A percentile compares a stretch with the other conserved stretches of the same genome.
These are phyloP conservation scores for Gonium pectorale DNA, from an alignment of 139 green algal genomes.

Conservation along the genomic window DNA sequence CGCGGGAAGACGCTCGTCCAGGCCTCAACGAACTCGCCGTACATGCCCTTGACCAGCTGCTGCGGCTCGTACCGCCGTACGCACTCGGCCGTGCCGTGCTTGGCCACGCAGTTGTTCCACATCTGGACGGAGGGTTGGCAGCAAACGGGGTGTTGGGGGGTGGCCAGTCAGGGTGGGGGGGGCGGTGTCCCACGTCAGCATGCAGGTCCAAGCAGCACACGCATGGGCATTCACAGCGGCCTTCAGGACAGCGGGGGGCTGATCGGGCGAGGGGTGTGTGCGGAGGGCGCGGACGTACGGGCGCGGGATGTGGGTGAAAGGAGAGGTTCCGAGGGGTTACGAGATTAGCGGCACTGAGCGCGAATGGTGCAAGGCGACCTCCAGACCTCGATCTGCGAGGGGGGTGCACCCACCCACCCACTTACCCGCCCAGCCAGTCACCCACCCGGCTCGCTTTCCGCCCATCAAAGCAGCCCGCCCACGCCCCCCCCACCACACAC, in stretches of 20 bases:
- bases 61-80: constrained; percentile 61
- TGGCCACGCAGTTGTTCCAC: constrained; percentile 15
- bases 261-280: neutral
- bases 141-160: neutral
- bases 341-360: too few relatives aligned
- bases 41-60: constrained; percentile 65
- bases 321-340: too few relatives aligned
- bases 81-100: constrained; percentile 23
- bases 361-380: neutral
- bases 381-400: neutral
- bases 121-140: neutral
- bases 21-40: constrained; percentile 49
- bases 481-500: neutral
- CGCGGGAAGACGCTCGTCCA: constrained; percentile 57
- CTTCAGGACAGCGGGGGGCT: neutral
- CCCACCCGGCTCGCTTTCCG: too few relatives aligned
- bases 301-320: too few relatives aligned
- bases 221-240: too few relatives aligned
- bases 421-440: too few relatives aligned
- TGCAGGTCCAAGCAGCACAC: too few relatives aligned
- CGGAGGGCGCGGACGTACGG: neutral
- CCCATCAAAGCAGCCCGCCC: too few relatives aligned
- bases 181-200: too few relatives aligned
- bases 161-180: neutral
- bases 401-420: neutral